Evolutionary conservation across 2,329 filamentous ascomycete genomes (phyloP).

Genomic region (Didymella pinodella): DNA sequence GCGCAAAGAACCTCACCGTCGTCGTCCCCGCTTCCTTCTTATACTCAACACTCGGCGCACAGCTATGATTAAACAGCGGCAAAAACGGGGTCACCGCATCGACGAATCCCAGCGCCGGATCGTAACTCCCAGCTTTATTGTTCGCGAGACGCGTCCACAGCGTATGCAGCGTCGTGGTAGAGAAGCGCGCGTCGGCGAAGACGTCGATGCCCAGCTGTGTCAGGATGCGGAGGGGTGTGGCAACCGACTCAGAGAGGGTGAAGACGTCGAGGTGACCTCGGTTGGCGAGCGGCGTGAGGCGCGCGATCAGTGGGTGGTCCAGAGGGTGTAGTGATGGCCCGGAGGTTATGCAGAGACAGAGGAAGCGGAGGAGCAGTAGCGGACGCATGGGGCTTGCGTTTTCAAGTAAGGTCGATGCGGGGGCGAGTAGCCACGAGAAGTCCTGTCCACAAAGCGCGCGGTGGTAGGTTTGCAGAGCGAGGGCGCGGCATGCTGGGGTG

Average conservation of each 20-base stretch:
- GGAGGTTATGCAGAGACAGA: conserved; percentile 37
- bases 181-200: conserved; percentile 28
- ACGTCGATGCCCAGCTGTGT: conserved; percentile 38
- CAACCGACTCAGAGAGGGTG: conserved; percentile 40
- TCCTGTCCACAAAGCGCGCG: conserved; percentile 38
- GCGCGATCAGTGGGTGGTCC: conserved; percentile 36
- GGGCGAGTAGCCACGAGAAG: conserved; percentile 33
- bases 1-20: conserved; percentile 24
- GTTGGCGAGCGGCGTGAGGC: conserved; percentile 40
- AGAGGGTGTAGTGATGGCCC: conserved; percentile 24
- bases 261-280: conserved; percentile 40
- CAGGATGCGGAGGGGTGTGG: conserved; percentile 38
- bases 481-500: conserved; percentile 32
- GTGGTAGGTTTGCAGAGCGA: conserved; percentile 39
- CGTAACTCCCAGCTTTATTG: conserved; percentile 42
- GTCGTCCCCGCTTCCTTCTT: conserved; percentile 21
- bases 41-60: conserved; percentile 39
- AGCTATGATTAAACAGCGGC: conserved; percentile 48
- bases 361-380: conserved; percentile 38
- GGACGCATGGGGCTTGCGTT: conserved; percentile 35
- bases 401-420: conserved; percentile 19
- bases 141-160: conserved; percentile 45
- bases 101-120: conserved; percentile 34
- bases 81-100: conserved; percentile 40
- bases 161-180: conserved; percentile 44